Evolutionary conservation across 768 basidiomycete species (phyloP).

Genomic region (Plicaturopsis crispa): DNA sequence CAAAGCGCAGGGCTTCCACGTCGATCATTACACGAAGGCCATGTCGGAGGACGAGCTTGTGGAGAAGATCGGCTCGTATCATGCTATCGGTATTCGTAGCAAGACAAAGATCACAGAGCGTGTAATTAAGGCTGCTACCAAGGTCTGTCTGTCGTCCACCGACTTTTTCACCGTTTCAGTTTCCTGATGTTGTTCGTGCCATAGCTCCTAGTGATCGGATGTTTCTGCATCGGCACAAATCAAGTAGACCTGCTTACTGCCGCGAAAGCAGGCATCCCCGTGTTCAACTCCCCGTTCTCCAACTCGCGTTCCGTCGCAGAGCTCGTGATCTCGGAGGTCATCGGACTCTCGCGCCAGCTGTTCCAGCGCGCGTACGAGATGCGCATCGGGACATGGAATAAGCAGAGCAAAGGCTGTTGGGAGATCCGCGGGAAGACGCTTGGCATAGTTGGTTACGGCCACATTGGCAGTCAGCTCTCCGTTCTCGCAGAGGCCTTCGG

Average conservation of each 20-base stretch:
- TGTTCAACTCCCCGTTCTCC: conserved; percentile 99
- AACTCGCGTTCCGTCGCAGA: conserved; percentile 99
- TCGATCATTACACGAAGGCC: conserved; percentile 82
- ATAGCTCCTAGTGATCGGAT: conserved; percentile 92
- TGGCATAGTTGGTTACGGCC: conserved; percentile 97
- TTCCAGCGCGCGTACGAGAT: conserved; percentile 86
- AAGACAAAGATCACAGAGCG: conserved; percentile 94
- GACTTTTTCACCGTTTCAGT: not conserved
- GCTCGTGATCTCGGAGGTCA: conserved; percentile 89
- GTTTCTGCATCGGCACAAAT: conserved; percentile 99
- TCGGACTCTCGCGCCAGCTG: conserved; percentile 91
- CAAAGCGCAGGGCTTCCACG: conserved; percentile 78
- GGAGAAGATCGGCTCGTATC: conserved; percentile 73
- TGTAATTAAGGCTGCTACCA: conserved; percentile 80
- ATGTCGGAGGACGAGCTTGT: conserved; percentile 93
- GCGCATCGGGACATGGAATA: conserved; percentile 92
- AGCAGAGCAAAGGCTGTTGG: conserved; percentile 97
- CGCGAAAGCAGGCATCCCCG: conserved; percentile 84
- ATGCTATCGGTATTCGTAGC: conserved; percentile 93
- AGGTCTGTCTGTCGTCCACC: conserved; percentile 39
- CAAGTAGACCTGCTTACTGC: conserved; percentile 89
- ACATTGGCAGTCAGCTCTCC: conserved; percentile 95
- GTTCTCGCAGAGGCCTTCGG: conserved; percentile 96
- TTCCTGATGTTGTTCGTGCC: not conserved
- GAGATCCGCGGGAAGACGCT: conserved; percentile 96